phyloP scores from a whole-genome alignment of 1,139 yeast species.

The Scheffersomyces quercinus region DNA sequence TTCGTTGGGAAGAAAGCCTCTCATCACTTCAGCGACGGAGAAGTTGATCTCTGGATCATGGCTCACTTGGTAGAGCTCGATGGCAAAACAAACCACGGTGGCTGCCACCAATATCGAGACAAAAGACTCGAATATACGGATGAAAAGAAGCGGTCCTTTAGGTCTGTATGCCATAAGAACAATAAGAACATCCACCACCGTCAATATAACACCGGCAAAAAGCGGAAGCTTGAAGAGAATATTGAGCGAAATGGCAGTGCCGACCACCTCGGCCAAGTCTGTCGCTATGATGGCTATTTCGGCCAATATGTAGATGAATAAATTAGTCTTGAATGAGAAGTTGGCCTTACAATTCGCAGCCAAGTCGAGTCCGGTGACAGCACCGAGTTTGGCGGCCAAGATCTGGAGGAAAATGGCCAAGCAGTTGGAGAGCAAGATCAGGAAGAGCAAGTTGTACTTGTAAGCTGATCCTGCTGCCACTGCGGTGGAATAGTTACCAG shows the following conservation, averaged over 20 bases:
- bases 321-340: conserved; percentile 60
- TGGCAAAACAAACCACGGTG: conserved; percentile 81
- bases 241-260: conserved; percentile 87
- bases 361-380: conserved; percentile 77
- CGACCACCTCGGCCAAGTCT: conserved; percentile 83
- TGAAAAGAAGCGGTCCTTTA: conserved; percentile 75
- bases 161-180: conserved; percentile 89
- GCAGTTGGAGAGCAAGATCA: conserved; percentile 77
- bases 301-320: conserved; percentile 61
- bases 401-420: conserved; percentile 87
- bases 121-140: conserved; percentile 79
- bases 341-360: conserved; percentile 83
- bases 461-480: conserved; percentile 92
- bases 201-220: conserved; percentile 73
- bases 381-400: conserved; percentile 81
- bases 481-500: conserved; percentile 95
- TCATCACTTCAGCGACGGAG: conserved; percentile 53
- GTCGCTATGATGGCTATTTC: conserved; percentile 79
- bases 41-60: conserved; percentile 52
- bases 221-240: conserved; percentile 79
- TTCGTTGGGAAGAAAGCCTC: conserved; percentile 79
- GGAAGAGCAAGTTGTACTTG: conserved; percentile 78
- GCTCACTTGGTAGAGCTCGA: conserved; percentile 73
- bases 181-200: conserved; percentile 80
- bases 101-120: conserved; percentile 76